Evolutionary conservation across 2,329 filamentous ascomycete genomes (phyloP).

Genomic region (Diaporthe sp.): DNA sequence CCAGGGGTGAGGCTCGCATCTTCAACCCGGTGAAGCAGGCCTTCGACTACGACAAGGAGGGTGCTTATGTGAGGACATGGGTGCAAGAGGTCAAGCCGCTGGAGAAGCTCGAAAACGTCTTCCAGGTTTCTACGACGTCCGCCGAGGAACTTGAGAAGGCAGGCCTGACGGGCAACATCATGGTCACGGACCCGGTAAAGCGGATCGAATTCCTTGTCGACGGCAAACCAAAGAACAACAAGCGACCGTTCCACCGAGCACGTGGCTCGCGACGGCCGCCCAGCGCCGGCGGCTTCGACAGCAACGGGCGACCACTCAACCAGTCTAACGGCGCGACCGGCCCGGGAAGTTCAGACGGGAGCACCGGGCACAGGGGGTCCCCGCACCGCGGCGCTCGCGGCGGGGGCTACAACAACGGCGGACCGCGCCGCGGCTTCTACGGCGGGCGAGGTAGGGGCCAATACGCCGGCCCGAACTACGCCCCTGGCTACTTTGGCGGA

Average conservation of each 20-base stretch:
- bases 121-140: conserved; percentile 78
- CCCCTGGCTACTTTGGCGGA: conserved; percentile 2
- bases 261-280: conserved; percentile 40
- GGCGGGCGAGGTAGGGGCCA: conserved; percentile 34
- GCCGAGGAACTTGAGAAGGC: conserved; percentile 69
- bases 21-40: conserved; percentile 89
- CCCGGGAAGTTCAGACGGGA: conserved; percentile 13
- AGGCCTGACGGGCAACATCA: conserved; percentile 70
- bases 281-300: conserved; percentile 39
- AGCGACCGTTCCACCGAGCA: conserved; percentile 51
- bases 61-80: conserved; percentile 81
- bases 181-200: conserved; percentile 77
- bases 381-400: conserved; percentile 30
- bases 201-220: conserved; percentile 75
- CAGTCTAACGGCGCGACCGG: neutral
- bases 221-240: conserved; percentile 58
- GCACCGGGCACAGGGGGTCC: neutral
- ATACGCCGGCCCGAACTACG: conserved; percentile 10
- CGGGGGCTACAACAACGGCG: conserved; percentile 12
- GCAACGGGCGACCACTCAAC: neutral
- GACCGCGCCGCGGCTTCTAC: conserved; percentile 31
- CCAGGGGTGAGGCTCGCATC: conserved; percentile 77
- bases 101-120: conserved; percentile 69
- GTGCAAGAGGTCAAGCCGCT: conserved; percentile 75
- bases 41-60: conserved; percentile 80